Evolutionary conservation across 371 early-diverging fungal species (phyloP), one percentile per base, ranked within the genome.

Genomic region (Parasitella parasitica): DNA sequence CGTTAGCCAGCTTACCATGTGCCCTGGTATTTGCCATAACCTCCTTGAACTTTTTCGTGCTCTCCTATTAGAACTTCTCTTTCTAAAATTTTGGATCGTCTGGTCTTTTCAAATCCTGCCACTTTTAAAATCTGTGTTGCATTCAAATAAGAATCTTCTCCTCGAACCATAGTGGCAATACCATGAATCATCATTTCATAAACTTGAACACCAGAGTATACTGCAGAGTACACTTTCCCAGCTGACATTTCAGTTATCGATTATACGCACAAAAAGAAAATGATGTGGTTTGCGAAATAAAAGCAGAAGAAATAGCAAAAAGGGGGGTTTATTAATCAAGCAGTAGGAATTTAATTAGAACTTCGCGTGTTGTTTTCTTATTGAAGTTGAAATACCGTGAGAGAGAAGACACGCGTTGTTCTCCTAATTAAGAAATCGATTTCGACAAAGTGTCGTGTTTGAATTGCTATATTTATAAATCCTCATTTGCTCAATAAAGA

Each of bases 111-210:
- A 61, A 94, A 86, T 18, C 91, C 90, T 13, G 97, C 98, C 27
- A 95, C 93, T 78, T 98, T 98, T 48, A 98, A 86, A 38, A 98
- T 93, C 75, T 98, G 98, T 1, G 98, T 98, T n/a, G 94, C 96
- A 75, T 98, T 98, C 72, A 98, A 69, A 67, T 85, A 97, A 12
- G 94, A 92, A 79, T 97, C 97, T 27, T 81, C 71, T 55, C 89
- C 85, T 61, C 98, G 67, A 2, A 94, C 83, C 98, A 98, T 98
- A 24, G 97, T 91, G 6, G 94, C 94, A n/a, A 92, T 86, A 26
- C 87, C 89, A 34, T 87, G 80, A 54, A 88, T 85, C 79, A 93
- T 85, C 85, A 90, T 89, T 72, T 95, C 94, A 67, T 86, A 94
- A 6, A 94, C 96, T 13, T 88, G 85, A 12, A 93, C 82, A 27